Evolutionary conservation across 1,284 basidiomycete genomes (phyloP).

Genomic region (Mycena sp.): DNA sequence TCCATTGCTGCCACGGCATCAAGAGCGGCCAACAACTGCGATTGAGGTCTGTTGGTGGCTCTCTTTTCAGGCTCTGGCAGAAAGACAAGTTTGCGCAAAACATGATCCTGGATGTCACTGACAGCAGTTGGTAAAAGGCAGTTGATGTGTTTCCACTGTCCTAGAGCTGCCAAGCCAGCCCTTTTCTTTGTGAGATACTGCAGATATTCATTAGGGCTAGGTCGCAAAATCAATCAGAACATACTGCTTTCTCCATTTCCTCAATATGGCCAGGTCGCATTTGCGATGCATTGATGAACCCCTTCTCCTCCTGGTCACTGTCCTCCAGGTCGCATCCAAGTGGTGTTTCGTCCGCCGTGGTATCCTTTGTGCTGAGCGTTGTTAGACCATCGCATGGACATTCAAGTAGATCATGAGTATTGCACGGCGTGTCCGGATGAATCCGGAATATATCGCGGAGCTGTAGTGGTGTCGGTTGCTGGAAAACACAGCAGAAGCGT

Average conservation of each 20-base stretch:
- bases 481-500: not conserved
- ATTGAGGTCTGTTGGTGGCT: slow-evolving; percentile 30
- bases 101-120: slow-evolving; percentile 66
- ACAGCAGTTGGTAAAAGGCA: slow-evolving; percentile 59
- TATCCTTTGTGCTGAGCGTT: slow-evolving; percentile 30
- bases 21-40: slow-evolving; percentile 48
- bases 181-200: slow-evolving; percentile 81
- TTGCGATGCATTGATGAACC: slow-evolving; percentile 81
- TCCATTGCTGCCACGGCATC: slow-evolving; percentile 38
- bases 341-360: slow-evolving; percentile 31
- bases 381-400: slow-evolving; percentile 68
- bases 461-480: slow-evolving; percentile 47
- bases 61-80: slow-evolving; percentile 38
- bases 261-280: slow-evolving; percentile 58
- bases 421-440: slow-evolving; percentile 83
- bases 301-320: slow-evolving; percentile 46
- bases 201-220: slow-evolving; percentile 9
- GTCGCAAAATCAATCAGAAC: slow-evolving; percentile 25
- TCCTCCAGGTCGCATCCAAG: slow-evolving; percentile 43
- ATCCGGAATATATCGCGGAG: slow-evolving; percentile 93
- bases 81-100: slow-evolving; percentile 65
- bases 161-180: slow-evolving; percentile 82
- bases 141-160: slow-evolving; percentile 91
- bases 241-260: slow-evolving; percentile 65
- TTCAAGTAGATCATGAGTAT: slow-evolving; percentile 90